phyloP scores from a whole-genome alignment of 352 stramenopile genomes.

The Thalassiosira hispida region DNA sequence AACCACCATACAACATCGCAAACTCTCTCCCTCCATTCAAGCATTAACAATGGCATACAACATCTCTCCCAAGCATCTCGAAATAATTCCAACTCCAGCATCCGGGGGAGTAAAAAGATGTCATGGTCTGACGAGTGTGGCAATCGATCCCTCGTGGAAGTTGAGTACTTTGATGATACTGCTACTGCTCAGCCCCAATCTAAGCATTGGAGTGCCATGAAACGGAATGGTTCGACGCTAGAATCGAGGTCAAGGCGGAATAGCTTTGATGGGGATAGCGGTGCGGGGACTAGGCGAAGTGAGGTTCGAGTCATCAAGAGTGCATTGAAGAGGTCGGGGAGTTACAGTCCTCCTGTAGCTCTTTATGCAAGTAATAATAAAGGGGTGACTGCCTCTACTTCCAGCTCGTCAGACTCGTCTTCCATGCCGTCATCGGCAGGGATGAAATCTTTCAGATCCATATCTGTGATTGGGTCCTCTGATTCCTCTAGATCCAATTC shows the following conservation, averaged over 20 bases:
- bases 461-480: constrained; percentile 50
- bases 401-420: constrained; percentile 17
- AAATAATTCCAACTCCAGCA: constrained; percentile 30
- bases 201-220: constrained; percentile 34
- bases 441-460: constrained; percentile 44
- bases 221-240: constrained; percentile 24
- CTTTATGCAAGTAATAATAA: constrained; percentile 15
- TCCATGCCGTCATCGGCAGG: background rate
- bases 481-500: constrained; percentile 29
- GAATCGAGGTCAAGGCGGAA: constrained; percentile 23
- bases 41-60: constrained; percentile 1
- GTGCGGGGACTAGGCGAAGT: constrained; percentile 18
- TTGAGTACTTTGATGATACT: constrained; percentile 65
- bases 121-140: constrained; percentile 78
- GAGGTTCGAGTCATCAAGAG: constrained; percentile 48
- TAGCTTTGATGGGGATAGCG: constrained; percentile 42
- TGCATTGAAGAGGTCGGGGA: constrained; percentile 44
- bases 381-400: constrained; percentile 3
- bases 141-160: constrained; percentile 64
- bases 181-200: constrained; percentile 5
- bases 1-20: constrained; percentile 7
- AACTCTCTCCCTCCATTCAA: constrained; percentile 4
- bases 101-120: constrained; percentile 53
- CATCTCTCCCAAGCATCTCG: constrained; percentile 2
- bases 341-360: constrained; percentile 37